A percentile compares a stretch with the other conserved stretches of the same genome.
Evolutionary conservation across 83 land plant genomes (phyloP).

Genomic region (Diphasiastrum complanatum): DNA sequence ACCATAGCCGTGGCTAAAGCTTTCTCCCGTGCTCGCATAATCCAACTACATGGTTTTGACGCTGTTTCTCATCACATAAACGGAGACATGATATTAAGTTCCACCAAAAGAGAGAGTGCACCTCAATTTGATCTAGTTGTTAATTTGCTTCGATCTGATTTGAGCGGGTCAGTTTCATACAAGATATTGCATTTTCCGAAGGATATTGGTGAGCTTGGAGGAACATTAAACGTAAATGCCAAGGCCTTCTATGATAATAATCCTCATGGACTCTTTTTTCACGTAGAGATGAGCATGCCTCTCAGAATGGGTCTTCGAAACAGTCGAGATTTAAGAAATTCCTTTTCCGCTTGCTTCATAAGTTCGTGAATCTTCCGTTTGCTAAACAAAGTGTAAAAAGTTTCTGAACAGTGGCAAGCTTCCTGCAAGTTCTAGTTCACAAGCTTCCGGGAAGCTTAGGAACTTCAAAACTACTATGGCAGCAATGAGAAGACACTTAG

Average conservation of each 20-base stretch:
- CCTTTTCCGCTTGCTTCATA: background rate
- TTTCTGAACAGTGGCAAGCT: too few species aligned
- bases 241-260: constrained; percentile 7
- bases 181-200: background rate
- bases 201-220: constrained; percentile 2
- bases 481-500: too few species aligned
- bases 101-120: background rate
- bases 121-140: background rate
- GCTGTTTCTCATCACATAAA: constrained; percentile 1
- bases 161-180: background rate
- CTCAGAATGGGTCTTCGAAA: background rate
- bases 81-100: constrained; percentile 7
- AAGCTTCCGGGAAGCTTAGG: too few species aligned
- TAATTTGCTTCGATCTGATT: background rate
- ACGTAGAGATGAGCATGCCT: constrained; percentile 17
- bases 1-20: constrained; percentile 3
- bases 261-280: constrained; percentile 2
- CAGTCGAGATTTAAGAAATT: background rate
- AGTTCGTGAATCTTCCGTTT: too few species aligned
- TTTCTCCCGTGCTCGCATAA: background rate
- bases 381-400: too few species aligned
- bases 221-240: constrained; percentile 9
- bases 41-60: constrained; percentile 12
- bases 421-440: too few species aligned
- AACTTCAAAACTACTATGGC: too few species aligned